phyloP scores from a whole-genome alignment of 805 yeast species.

The Schwanniomyces sp. region DNA sequence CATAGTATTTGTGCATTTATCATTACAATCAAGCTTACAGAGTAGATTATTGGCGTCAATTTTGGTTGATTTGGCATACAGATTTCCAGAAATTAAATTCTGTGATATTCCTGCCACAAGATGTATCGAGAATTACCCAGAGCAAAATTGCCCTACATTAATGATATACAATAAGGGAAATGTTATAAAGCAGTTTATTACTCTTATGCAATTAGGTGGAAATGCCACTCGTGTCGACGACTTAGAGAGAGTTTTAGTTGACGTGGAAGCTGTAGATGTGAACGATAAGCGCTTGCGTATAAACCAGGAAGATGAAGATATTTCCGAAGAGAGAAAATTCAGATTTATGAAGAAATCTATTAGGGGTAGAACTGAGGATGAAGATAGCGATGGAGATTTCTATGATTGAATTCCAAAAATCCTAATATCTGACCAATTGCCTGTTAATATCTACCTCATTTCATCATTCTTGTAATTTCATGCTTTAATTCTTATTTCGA shows the following conservation, averaged over 20 bases:
- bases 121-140: conserved; percentile 92
- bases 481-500: no score
- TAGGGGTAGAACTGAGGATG: conserved; percentile 34
- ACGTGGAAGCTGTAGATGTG: conserved; percentile 61
- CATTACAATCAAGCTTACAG: conserved; percentile 67
- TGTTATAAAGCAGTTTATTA: conserved; percentile 77
- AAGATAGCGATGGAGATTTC: conserved; percentile 36
- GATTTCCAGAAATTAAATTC: conserved; percentile 80
- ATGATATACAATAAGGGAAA: conserved; percentile 77
- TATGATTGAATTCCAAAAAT: conserved; percentile 15
- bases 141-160: conserved; percentile 85
- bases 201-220: conserved; percentile 83
- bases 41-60: conserved; percentile 67
- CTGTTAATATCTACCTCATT: no score
- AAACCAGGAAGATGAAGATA: conserved; percentile 57
- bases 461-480: no score
- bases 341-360: conserved; percentile 60
- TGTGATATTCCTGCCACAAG: conserved; percentile 89
- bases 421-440: background rate
- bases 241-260: conserved; percentile 70
- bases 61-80: conserved; percentile 57
- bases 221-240: conserved; percentile 69
- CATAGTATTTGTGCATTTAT: conserved; percentile 78
- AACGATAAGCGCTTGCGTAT: conserved; percentile 65
- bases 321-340: conserved; percentile 51